Percentiles rank a stretch among this genome's conserved stretches.
phyloP scores from a whole-genome alignment of 2,329 filamentous ascomycete genomes.

The Grosmannia serpens region DNA sequence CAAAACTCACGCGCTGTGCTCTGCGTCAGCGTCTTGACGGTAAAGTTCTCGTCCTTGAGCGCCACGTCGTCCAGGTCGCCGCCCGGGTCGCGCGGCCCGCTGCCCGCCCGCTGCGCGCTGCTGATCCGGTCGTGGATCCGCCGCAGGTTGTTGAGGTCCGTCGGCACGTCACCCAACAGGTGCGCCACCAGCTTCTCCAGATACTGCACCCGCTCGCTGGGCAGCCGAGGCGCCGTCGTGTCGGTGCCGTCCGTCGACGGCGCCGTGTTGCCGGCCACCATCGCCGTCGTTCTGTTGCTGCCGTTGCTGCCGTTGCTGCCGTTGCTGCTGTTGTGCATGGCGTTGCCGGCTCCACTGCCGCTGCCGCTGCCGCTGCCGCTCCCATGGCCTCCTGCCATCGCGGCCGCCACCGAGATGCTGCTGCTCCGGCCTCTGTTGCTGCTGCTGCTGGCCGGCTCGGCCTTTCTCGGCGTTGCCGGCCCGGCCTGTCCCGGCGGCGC shows the following conservation, averaged over 20 bases:
- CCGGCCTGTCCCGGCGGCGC: slow-evolving; percentile 17
- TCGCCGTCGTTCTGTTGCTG: neutral
- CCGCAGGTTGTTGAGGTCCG: slow-evolving; percentile 11
- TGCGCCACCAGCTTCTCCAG: slow-evolving; percentile 11
- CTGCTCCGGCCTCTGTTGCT: neutral
- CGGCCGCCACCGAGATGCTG: too few species aligned
- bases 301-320: neutral
- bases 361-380: neutral
- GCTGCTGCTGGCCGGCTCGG: neutral
- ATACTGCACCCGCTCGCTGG: slow-evolving; percentile 2
- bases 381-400: neutral
- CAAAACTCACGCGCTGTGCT: slow-evolving; percentile 27
- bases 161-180: slow-evolving; percentile 11
- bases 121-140: slow-evolving; percentile 12
- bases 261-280: neutral
- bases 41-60: slow-evolving; percentile 19
- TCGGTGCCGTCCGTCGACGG: neutral
- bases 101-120: neutral
- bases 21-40: slow-evolving; percentile 19
- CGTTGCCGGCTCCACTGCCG: too few species aligned
- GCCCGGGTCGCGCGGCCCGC: neutral
- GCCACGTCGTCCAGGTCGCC: slow-evolving; percentile 13
- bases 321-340: too few species aligned
- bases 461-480: neutral
- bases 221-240: too few species aligned